These are phyloP conservation scores for Hypomontagnella submonticulosa DNA, from an alignment of 495 filamentous ascomycete species.

Conservation along the genomic window DNA sequence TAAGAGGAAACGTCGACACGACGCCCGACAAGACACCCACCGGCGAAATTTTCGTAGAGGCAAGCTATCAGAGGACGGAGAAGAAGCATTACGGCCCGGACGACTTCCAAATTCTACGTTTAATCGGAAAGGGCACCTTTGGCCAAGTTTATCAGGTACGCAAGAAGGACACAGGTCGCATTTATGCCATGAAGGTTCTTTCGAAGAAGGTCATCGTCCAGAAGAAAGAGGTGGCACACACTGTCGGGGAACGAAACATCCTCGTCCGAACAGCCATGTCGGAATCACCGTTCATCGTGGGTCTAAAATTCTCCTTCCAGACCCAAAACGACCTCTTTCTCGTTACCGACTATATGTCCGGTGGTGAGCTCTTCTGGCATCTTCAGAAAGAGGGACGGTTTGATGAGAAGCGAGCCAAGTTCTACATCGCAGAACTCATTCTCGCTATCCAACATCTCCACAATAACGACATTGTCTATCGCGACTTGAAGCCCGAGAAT, in stretches of 20 bases:
- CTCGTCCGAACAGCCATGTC: constrained; percentile 94
- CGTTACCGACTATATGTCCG: constrained; percentile 99
- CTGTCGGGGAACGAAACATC: constrained; percentile 96
- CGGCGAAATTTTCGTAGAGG: constrained; percentile 90
- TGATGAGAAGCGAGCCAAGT: constrained; percentile 93
- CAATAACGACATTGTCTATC: constrained; percentile 96
- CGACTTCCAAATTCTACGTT: constrained; percentile 93
- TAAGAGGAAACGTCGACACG: constrained; percentile 71
- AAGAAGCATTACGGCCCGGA: constrained; percentile 95
- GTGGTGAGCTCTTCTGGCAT: constrained; percentile 98
- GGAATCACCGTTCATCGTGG: constrained; percentile 97
- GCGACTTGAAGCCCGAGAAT: constrained; percentile 97
- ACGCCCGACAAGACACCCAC: constrained; percentile 69
- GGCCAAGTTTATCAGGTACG: constrained; percentile 99
- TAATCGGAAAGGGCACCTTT: constrained; percentile 98
- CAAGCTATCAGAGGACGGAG: constrained; percentile 87
- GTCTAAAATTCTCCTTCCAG: constrained; percentile 98
- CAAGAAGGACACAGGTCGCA: constrained; percentile 94
- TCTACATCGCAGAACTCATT: constrained; percentile 98
- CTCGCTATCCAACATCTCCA: constrained; percentile 95
- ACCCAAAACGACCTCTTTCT: constrained; percentile 96
- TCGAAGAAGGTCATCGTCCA: constrained; percentile 99
- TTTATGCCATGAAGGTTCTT: constrained; percentile 99
- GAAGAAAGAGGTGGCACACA: constrained; percentile 99
- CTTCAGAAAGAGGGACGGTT: constrained; percentile 97